Evolutionary conservation across 495 filamentous ascomycete species (phyloP), one percentile per base, ranked within the genome.

Genomic region (Aspergillus olivimuriae): DNA sequence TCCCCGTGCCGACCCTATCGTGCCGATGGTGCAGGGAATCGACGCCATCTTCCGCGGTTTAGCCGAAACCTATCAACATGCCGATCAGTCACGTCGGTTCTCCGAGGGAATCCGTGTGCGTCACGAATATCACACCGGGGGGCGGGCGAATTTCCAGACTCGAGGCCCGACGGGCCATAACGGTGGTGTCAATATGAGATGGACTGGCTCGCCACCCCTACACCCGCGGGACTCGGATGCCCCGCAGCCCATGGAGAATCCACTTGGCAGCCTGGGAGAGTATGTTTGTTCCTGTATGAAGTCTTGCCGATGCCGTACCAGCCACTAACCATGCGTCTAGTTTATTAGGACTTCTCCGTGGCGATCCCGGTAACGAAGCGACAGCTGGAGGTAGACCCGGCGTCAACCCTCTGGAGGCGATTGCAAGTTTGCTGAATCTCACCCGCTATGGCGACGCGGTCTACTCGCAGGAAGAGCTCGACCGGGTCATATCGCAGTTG

Each of bases 381-480:
- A 52, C 19, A 50, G 50, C 7, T 26, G 57, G 51, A 17, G 43
- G 56, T 16, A 47, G 55, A 45, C 46, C 56, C 21, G 52, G 46
- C 7, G 50, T 53, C 4, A 61, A 58, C 30, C 62, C 66, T n/a
- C 43, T 67, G 20, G 54, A 57, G 2, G 58, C 65, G 20, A 51
- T 68, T 17, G 69, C 62, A 7, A 61, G 67, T 4, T 48, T 91
- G 26, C 59, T 89, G 30, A 80, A 78, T 48, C 69, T 82, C 22
- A 78, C 71, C 6, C 71, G 73, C 4, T 71, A 76, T 41, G 88
- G 88, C 11, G 91, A 97, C 60, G 87, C 82, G n/a, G 92, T 95
- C 1, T 94, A 88, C 55, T 81, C 84, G 1, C 87, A 96, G 67
- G 89, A 92, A 65, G 89, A 86, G 11, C 66, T 97, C 1, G 91